Percentiles rank a stretch among this genome's conserved stretches.
Conservation (phyloP, 2,329 filamentous ascomycete species). For the Metarhizium rileyi region DNA sequence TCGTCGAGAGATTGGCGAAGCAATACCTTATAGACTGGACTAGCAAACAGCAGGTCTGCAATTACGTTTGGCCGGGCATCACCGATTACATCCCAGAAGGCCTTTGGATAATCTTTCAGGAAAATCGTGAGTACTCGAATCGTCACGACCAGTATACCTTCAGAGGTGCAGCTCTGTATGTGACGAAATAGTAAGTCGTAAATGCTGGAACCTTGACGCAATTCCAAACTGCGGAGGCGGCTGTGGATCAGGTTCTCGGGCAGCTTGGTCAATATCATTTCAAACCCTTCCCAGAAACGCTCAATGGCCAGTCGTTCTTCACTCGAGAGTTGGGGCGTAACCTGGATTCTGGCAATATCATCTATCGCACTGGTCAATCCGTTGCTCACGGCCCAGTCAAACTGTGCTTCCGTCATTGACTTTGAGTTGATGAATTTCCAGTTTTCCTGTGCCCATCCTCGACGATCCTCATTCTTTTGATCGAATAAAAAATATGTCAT, state of each 20-base stretch:
- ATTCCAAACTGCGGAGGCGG: slow-evolving; percentile 68
- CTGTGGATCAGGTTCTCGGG: slow-evolving; percentile 66
- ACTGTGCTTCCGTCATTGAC: slow-evolving; percentile 59
- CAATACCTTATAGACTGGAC: slow-evolving; percentile 53
- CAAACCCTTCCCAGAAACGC: slow-evolving; percentile 70
- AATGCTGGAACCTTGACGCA: slow-evolving; percentile 53
- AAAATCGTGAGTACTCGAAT: slow-evolving; percentile 62
- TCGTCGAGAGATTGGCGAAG: slow-evolving; percentile 49
- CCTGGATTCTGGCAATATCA: slow-evolving; percentile 43
- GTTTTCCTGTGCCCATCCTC: slow-evolving; percentile 28
- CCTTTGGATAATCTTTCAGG: slow-evolving; percentile 63
- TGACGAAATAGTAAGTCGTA: slow-evolving; percentile 53
- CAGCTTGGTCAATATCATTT: slow-evolving; percentile 63
- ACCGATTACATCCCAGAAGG: slow-evolving; percentile 83
- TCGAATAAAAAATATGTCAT: slow-evolving; percentile 77
- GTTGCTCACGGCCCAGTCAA: slow-evolving; percentile 78
- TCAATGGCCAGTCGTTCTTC: slow-evolving; percentile 41
- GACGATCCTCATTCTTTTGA: slow-evolving; percentile 45
- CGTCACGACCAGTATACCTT: slow-evolving; percentile 55
- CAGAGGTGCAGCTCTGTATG: slow-evolving; percentile 37
- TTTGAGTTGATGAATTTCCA: slow-evolving; percentile 43
- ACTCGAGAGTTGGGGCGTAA: slow-evolving; percentile 18
- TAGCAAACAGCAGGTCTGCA: slow-evolving; percentile 74
- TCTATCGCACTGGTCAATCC: slow-evolving; percentile 59
- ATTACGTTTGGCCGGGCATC: slow-evolving; percentile 71